A percentile compares a stretch with the other conserved stretches of the same genome.
Conservation (phyloP, 108 stramenopile species). For the Epithemia pelagica region DNA sequence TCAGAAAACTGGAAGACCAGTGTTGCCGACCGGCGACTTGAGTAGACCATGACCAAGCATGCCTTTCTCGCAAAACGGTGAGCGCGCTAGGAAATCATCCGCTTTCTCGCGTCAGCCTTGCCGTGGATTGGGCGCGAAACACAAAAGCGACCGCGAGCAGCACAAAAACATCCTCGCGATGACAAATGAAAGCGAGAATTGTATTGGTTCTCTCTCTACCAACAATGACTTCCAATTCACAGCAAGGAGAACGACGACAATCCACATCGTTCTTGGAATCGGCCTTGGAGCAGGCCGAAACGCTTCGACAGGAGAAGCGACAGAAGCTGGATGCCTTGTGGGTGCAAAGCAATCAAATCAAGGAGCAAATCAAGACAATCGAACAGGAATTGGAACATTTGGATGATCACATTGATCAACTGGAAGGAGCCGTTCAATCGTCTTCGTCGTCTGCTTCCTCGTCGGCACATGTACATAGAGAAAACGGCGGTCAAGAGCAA, state of each 20-base stretch:
- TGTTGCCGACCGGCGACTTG: too few relatives aligned
- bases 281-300: not conserved
- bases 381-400: constrained; percentile 40
- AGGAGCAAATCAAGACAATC: constrained; percentile 31
- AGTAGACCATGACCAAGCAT: too few relatives aligned
- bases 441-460: not conserved
- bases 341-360: constrained; percentile 8
- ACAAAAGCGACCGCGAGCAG: too few relatives aligned
- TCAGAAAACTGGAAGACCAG: too few relatives aligned
- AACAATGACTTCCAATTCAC: not conserved
- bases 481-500: not conserved
- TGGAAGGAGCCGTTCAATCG: constrained; percentile 24
- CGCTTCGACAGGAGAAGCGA: not conserved
- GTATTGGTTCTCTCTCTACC: not conserved
- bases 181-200: too few relatives aligned
- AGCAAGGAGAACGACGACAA: not conserved
- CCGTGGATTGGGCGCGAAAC: too few relatives aligned
- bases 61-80: too few relatives aligned
- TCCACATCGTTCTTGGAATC: not conserved
- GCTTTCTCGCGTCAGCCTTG: too few relatives aligned
- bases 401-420: constrained; percentile 54
- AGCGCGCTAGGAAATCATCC: too few relatives aligned
- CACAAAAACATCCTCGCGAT: too few relatives aligned
- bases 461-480: constrained; percentile 5
- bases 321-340: not conserved